Base-by-base conservation (phyloP, 2,329 filamentous ascomycete genomes). In the Botryotinia calthae region DNA sequence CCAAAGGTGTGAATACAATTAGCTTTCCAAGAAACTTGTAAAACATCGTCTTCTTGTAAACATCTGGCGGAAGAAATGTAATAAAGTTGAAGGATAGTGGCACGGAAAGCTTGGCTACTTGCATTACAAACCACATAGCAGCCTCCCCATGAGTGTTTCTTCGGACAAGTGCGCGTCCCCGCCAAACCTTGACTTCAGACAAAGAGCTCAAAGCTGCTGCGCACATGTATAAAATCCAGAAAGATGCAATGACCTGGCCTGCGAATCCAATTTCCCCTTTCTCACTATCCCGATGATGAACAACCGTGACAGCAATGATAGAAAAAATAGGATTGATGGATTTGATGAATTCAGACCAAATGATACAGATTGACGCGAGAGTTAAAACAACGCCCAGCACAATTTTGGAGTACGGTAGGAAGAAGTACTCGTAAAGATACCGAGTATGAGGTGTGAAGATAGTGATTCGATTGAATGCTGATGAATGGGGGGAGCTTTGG, bases 151-250 rank as follows among this genome's bases (percentile, higher is more conserved):
- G 95, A 0, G 96, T 99, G 80, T 97, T 96, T 73, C 96, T 90
- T 73, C 89, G 90, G 64, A 98, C 95, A 9, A 99, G 86, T 0
- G 96, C 95, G 48, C 96, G 90, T 66, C 97, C 96, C 72, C 96
- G 93, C 96, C 96, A 99, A n/a, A 98, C 94, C 79, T 96, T 97
- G 78, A 97, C 93, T 80, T 97, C 94, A 22, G 91, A 94, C 79
- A 99, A 91, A 12, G 94, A 95, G 73, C 90, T 92, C 68, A 98
- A 88, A 8, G 96, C 94, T 64, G 94, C 94, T 22, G 92, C 87
- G 81, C 93, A 97, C 96, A 99, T 99, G 85, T 99, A 99, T 73
- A 95, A 86, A 74, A 99, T 91, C 96, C 96, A 99, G 22, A 89
- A 84, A 2, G 94, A 91, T 0, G 95, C 93, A 66, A 95, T 91